Evolutionary conservation across 2,329 filamentous ascomycete species (phyloP).

Genomic region (Fusarium xyrophilum): DNA sequence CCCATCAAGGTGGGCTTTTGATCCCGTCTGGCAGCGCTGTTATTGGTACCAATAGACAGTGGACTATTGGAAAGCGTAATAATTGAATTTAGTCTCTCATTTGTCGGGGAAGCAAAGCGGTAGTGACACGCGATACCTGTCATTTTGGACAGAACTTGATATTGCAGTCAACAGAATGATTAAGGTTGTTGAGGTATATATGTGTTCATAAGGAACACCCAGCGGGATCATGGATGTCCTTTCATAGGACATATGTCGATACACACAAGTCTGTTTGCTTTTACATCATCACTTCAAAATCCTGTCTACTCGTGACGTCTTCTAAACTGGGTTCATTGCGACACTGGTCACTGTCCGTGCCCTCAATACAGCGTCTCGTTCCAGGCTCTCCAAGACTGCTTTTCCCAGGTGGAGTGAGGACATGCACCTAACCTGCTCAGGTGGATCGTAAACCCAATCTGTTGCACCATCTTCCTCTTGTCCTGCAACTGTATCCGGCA

Average conservation of each 20-base stretch:
- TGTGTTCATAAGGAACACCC: slow-evolving; percentile 10
- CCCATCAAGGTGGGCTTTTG: background rate
- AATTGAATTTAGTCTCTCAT: background rate
- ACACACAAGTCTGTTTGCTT: background rate
- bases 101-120: background rate
- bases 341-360: background rate
- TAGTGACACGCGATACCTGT: background rate
- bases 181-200: background rate
- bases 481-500: slow-evolving; percentile 44
- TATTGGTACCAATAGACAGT: background rate
- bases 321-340: background rate
- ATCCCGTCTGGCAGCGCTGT: background rate
- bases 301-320: too few species aligned
- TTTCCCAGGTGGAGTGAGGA: slow-evolving; percentile 48
- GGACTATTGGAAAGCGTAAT: background rate
- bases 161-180: background rate
- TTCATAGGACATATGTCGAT: background rate
- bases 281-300: background rate
- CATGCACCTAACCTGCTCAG: slow-evolving; percentile 57
- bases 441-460: slow-evolving; percentile 54
- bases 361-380: slow-evolving; percentile 25
- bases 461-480: slow-evolving; percentile 46
- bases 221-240: background rate
- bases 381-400: slow-evolving; percentile 53
- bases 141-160: background rate